Conservation (phyloP, 2,329 filamentous ascomycete genomes). For the Ustilaginoidea virens region DNA sequence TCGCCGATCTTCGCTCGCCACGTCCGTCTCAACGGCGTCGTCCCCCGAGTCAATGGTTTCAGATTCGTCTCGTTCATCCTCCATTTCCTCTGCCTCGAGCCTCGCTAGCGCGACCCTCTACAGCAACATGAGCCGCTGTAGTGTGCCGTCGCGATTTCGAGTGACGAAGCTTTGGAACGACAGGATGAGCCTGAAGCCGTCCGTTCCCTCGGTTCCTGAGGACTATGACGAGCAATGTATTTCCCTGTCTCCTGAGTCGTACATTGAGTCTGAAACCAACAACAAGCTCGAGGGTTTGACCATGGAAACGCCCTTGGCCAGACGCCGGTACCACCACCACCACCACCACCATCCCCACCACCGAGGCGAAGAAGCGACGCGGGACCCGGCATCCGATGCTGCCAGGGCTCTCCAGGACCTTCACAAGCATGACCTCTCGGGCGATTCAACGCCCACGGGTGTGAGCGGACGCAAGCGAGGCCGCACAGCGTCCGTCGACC, state of each 20-base stretch:
- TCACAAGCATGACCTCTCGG: constrained; percentile 33
- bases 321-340: constrained; percentile 29
- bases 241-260: constrained; percentile 41
- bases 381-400: constrained; percentile 34
- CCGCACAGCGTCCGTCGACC: constrained; percentile 41
- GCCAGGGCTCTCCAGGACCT: constrained; percentile 45
- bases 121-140: constrained; percentile 27
- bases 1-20: constrained; percentile 48
- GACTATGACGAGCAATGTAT: constrained; percentile 34
- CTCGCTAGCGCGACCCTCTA: constrained; percentile 39
- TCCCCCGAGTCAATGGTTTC: constrained; percentile 55
- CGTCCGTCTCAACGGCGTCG: constrained; percentile 45
- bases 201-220: constrained; percentile 42
- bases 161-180: constrained; percentile 42
- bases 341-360: too few species aligned
- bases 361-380: constrained; percentile 25
- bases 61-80: constrained; percentile 46
- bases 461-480: constrained; percentile 40
- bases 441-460: constrained; percentile 19
- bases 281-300: constrained; percentile 36
- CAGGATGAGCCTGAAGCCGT: constrained; percentile 34
- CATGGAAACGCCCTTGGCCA: constrained; percentile 29
- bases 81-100: constrained; percentile 47
- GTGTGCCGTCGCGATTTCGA: constrained; percentile 48
- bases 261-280: constrained; percentile 34